phyloP scores from a whole-genome alignment of 106 monocot species.

The Dendrobium officinale region DNA sequence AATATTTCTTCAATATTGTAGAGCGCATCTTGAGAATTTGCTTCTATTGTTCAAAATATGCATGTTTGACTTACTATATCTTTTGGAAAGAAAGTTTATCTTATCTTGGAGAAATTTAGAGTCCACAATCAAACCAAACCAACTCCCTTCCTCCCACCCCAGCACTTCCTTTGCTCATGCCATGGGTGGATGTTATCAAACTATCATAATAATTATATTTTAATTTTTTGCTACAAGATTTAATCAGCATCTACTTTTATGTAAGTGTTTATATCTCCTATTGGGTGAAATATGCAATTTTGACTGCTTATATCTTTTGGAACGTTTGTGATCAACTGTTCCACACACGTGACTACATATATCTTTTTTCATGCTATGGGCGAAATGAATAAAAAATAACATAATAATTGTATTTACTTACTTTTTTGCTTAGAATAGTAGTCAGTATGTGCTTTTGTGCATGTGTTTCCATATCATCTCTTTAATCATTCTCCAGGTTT shows the following conservation, averaged over 20 bases:
- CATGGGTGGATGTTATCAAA: background rate
- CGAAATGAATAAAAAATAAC: background rate
- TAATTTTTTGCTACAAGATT: background rate
- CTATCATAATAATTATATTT: background rate
- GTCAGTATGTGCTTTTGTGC: background rate
- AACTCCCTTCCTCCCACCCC: no score
- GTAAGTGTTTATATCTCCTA: background rate
- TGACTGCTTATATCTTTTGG: background rate
- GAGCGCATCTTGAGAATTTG: background rate
- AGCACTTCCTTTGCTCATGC: background rate
- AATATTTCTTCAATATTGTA: background rate
- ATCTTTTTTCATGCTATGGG: background rate
- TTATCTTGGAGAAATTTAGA: background rate
- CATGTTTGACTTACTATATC: background rate
- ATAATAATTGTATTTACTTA: background rate
- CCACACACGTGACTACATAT: no score
- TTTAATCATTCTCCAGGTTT: slow-evolving; percentile 41
- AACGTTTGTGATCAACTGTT: background rate
- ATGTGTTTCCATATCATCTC: background rate
- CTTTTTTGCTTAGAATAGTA: no score
- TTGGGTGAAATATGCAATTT: background rate
- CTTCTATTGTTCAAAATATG: background rate
- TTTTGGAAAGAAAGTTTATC: background rate
- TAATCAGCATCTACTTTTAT: background rate
- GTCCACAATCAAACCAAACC: no score